Evolutionary conservation across 306 rosid genomes (phyloP).

Genomic region (Spatholobus suberectus): DNA sequence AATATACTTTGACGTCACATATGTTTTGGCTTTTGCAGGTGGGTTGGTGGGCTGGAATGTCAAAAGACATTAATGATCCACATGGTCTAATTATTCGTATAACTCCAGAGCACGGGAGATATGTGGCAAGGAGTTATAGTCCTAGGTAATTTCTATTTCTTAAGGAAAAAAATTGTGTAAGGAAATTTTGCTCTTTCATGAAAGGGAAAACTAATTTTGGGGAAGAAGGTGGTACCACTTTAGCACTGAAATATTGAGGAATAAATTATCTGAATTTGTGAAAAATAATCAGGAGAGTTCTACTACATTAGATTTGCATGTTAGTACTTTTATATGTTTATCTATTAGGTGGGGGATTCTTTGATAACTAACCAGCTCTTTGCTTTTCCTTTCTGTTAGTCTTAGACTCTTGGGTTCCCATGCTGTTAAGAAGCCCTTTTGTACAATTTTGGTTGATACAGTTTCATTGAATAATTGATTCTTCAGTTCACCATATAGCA

Average conservation of each 20-base stretch:
- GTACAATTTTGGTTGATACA: no score
- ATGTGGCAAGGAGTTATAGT: constrained; percentile 23
- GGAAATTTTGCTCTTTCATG: background rate
- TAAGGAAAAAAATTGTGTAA: background rate
- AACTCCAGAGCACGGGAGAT: constrained; percentile 29
- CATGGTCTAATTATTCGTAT: constrained; percentile 16
- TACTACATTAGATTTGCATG: background rate
- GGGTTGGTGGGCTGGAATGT: constrained; percentile 26
- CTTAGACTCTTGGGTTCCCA: no score
- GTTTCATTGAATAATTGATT: no score
- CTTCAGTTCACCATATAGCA: no score
- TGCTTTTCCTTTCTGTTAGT: no score
- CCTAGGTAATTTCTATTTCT: constrained; percentile 1
- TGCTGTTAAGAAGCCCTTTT: no score
- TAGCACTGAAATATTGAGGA: background rate
- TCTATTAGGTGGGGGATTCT: no score
- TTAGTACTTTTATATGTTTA: background rate
- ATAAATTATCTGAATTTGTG: background rate
- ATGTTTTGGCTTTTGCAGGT: constrained; percentile 3
- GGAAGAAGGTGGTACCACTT: background rate
- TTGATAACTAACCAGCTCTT: no score
- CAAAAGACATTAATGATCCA: background rate
- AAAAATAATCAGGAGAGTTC: background rate
- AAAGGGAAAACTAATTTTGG: background rate
- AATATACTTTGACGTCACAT: background rate